phyloP scores from a whole-genome alignment of 768 basidiomycete genomes.

The Pleurotus ostreatus region DNA sequence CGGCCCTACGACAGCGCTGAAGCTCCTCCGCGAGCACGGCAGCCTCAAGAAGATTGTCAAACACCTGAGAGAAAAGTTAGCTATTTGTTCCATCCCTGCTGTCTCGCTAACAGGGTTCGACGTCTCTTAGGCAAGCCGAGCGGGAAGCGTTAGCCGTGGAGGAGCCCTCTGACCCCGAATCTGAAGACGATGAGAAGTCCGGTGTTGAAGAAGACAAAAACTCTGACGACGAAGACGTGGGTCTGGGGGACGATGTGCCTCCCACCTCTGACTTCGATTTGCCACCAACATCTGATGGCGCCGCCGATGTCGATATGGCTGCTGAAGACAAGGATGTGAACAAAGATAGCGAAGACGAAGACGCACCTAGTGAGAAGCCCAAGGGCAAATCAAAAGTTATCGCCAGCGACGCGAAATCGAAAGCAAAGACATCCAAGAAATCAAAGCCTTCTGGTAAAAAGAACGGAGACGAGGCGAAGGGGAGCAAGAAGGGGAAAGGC shows the following conservation, averaged over 20 bases:
- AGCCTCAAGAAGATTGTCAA: conserved; percentile 69
- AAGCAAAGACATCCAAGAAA: too few species aligned
- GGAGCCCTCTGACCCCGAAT: conserved; percentile 16
- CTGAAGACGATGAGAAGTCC: conserved; percentile 18
- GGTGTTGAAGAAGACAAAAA: not conserved
- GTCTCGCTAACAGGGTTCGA: not conserved
- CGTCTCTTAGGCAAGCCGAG: conserved; percentile 22
- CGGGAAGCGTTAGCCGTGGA: conserved; percentile 42
- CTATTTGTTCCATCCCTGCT: not conserved
- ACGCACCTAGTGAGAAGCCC: conserved; percentile 11
- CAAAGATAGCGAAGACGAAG: not conserved
- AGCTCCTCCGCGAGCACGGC: conserved; percentile 82
- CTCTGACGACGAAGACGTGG: conserved; percentile 3
- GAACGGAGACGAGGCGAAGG: conserved; percentile 25
- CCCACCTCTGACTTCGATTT: conserved; percentile 1
- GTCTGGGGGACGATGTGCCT: not conserved
- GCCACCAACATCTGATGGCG: not conserved
- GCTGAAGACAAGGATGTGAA: not conserved
- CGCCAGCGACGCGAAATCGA: conserved; percentile 21
- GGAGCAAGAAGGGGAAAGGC: conserved; percentile 37
- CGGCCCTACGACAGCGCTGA: conserved; percentile 93
- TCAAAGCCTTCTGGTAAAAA: conserved; percentile 4
- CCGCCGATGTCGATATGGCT: not conserved
- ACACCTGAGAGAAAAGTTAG: conserved; percentile 75
- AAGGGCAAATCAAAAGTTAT: conserved; percentile 28